Evolutionary conservation across 2,329 filamentous ascomycete species (phyloP).

Genomic region (Fusarium udum): DNA sequence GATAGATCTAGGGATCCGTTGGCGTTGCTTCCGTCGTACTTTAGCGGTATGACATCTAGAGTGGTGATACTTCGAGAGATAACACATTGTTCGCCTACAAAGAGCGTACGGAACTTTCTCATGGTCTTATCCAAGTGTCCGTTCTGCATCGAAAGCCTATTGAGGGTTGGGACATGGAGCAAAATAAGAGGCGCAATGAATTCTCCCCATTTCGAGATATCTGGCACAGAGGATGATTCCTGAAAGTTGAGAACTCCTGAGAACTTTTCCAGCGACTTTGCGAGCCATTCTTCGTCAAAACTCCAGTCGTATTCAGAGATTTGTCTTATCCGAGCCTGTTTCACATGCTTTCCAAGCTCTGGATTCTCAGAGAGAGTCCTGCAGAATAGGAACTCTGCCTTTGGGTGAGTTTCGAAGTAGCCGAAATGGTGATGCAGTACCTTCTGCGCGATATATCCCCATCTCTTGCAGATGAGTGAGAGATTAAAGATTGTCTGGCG

Average conservation of each 20-base stretch:
- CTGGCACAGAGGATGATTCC: background rate
- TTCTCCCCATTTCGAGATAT: background rate
- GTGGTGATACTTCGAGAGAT: background rate
- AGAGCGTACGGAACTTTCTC: background rate
- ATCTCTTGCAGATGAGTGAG: background rate
- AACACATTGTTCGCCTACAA: rapidly evolving
- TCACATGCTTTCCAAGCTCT: background rate
- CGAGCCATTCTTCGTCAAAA: background rate
- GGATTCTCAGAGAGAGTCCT: background rate
- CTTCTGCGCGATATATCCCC: background rate
- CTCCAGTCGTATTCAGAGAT: rapidly evolving
- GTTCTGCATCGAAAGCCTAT: background rate
- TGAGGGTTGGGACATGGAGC: background rate
- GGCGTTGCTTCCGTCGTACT: background rate
- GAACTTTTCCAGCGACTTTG: background rate
- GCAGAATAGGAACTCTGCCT: background rate
- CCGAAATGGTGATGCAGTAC: background rate
- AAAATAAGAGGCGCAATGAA: background rate
- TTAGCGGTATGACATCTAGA: background rate
- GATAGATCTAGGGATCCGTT: background rate
- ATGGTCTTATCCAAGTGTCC: background rate
- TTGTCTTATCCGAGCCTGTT: background rate
- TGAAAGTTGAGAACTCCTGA: background rate
- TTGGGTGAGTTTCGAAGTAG: background rate
- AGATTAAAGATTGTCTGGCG: background rate